Conservation (phyloP, 2,329 filamentous ascomycete genomes). For the Claviceps maximensis region DNA sequence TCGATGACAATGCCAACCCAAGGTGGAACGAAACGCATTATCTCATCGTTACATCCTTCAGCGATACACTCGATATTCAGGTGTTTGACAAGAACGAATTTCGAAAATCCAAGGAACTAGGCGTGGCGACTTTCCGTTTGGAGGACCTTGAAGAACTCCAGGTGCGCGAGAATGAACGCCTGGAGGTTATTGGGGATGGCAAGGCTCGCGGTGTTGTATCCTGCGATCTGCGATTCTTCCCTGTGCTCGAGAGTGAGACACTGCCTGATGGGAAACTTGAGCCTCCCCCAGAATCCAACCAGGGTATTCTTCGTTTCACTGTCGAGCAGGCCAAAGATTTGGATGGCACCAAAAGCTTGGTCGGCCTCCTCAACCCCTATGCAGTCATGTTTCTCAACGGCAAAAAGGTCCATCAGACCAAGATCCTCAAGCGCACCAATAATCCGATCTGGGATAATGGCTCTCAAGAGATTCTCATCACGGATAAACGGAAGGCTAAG, state of each 20-base stretch:
- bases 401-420: constrained; percentile 77
- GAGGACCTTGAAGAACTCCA: constrained; percentile 67
- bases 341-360: constrained; percentile 80
- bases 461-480: constrained; percentile 88
- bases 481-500: constrained; percentile 79
- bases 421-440: constrained; percentile 92
- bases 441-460: constrained; percentile 93
- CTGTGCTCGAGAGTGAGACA: constrained; percentile 62
- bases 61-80: constrained; percentile 72
- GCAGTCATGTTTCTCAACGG: constrained; percentile 79
- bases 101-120: constrained; percentile 92
- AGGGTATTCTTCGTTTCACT: constrained; percentile 85
- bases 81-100: constrained; percentile 91
- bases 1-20: constrained; percentile 74
- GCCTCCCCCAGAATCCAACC: constrained; percentile 77
- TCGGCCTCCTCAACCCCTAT: constrained; percentile 86
- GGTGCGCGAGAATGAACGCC: constrained; percentile 69
- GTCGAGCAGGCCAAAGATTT: constrained; percentile 95
- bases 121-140: constrained; percentile 70
- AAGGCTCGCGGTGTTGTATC: constrained; percentile 69
- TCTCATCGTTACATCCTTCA: constrained; percentile 82
- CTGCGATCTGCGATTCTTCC: constrained; percentile 87
- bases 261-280: constrained; percentile 64
- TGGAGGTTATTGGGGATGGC: constrained; percentile 76
- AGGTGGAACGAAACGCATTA: constrained; percentile 97